A percentile compares a stretch with the other conserved stretches of the same genome.
These are phyloP conservation scores for Hanseniaspora jakobsenii DNA, from an alignment of 805 yeast species.

Conservation along the genomic window DNA sequence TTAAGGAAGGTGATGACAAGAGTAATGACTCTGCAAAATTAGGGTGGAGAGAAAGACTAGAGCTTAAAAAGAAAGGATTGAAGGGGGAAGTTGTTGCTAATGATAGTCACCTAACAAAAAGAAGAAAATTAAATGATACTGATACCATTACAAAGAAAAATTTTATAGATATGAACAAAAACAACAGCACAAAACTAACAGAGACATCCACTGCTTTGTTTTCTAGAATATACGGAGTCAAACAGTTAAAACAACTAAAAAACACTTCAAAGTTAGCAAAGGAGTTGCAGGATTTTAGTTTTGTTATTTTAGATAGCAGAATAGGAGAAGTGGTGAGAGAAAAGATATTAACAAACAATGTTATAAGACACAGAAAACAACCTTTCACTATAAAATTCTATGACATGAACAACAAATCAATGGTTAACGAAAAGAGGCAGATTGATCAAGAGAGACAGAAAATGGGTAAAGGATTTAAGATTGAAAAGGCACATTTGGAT, in stretches of 20 bases:
- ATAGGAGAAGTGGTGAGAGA: conserved; percentile 11
- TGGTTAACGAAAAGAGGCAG: neutral
- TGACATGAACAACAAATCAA: conserved; percentile 2
- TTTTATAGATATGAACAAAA: conserved; percentile 14
- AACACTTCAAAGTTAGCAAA: conserved; percentile 7
- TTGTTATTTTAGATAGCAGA: conserved; percentile 12
- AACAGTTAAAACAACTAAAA: conserved; percentile 30
- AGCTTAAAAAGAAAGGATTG: conserved; percentile 13
- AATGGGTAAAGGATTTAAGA: conserved; percentile 10
- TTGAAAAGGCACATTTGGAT: conserved; percentile 30
- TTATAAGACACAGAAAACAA: conserved; percentile 15
- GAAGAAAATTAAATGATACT: too few species aligned
- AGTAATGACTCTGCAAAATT: too few species aligned
- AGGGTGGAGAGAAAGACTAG: conserved; percentile 13
- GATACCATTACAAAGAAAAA: neutral
- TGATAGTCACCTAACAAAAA: too few species aligned
- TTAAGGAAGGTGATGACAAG: too few species aligned
- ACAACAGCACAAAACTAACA: conserved; percentile 16
- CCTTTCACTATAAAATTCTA: conserved; percentile 13
- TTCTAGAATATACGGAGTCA: conserved; percentile 48
- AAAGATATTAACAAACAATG: conserved; percentile 12
- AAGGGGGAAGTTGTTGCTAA: too few species aligned
- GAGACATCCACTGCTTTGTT: conserved; percentile 51
- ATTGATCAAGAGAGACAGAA: conserved; percentile 13
- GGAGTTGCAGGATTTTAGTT: conserved; percentile 1